A percentile compares a stretch with the other conserved stretches of the same genome.
These are phyloP conservation scores for Ramaria sp. DNA, from an alignment of 768 basidiomycete genomes.

Conservation along the genomic window DNA sequence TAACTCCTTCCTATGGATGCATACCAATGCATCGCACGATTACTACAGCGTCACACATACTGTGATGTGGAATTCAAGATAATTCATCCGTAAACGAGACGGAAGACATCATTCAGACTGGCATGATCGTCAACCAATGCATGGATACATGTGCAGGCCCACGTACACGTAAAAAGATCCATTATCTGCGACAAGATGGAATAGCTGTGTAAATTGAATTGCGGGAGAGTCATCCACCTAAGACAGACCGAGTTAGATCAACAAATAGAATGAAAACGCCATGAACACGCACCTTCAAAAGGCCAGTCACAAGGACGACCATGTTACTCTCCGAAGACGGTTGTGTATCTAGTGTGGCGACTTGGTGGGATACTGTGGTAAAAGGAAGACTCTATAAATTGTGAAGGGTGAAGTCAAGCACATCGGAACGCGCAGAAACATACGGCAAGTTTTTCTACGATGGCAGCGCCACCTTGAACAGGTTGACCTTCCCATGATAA, in stretches of 20 bases:
- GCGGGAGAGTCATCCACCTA: slow-evolving; percentile 75
- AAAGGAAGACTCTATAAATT: slow-evolving; percentile 63
- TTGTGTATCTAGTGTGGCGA: slow-evolving; percentile 80
- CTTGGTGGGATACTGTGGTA: slow-evolving; percentile 65
- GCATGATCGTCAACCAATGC: background rate
- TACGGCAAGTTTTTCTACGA: slow-evolving; percentile 70
- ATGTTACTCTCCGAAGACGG: slow-evolving; percentile 60
- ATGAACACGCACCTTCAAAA: slow-evolving; percentile 46
- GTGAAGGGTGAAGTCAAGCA: background rate
- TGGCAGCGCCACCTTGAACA: slow-evolving; percentile 40
- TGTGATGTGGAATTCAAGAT: background rate
- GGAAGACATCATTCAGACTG: slow-evolving; percentile 87
- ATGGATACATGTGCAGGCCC: background rate
- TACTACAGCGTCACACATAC: background rate
- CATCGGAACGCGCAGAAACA: slow-evolving; percentile 9
- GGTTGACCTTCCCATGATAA: slow-evolving; percentile 66
- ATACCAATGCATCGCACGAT: background rate
- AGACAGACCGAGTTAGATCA: background rate
- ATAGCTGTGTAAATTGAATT: slow-evolving; percentile 86
- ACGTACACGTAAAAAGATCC: slow-evolving; percentile 77
- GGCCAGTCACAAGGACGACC: slow-evolving; percentile 83
- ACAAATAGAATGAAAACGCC: background rate
- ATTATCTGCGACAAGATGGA: slow-evolving; percentile 79
- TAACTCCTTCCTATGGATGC: background rate
- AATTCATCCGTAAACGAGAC: slow-evolving; percentile 61